phyloP scores from a whole-genome alignment of 139 green algal genomes.

The Chlamydomonas sphaeroides region DNA sequence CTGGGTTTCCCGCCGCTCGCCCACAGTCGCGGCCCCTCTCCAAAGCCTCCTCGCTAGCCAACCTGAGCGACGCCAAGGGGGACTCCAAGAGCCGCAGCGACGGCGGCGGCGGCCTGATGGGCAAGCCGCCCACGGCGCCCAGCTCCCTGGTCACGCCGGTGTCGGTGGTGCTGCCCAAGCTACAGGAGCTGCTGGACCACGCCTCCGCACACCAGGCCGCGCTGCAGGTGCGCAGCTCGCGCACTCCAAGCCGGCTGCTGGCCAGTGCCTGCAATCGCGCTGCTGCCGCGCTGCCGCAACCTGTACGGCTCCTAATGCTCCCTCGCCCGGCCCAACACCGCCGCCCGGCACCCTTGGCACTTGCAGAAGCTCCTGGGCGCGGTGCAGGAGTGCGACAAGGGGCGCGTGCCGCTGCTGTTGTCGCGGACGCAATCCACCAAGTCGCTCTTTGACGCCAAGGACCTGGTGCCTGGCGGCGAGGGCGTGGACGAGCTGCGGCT shows the following conservation, averaged over 20 bases:
- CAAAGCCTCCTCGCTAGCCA: slow-evolving; percentile 45
- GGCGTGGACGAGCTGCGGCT: slow-evolving; percentile 19
- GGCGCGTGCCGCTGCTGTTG: slow-evolving; percentile 59
- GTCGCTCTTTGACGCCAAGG: slow-evolving; percentile 9
- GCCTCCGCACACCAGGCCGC: slow-evolving; percentile 19
- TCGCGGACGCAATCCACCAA: slow-evolving; percentile 31
- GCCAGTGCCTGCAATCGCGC: too few species aligned
- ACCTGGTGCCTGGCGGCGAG: neutral
- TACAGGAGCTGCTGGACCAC: slow-evolving; percentile 78
- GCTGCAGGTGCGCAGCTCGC: slow-evolving; percentile 42
- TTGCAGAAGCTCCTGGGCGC: slow-evolving; percentile 49
- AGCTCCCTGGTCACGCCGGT: neutral
- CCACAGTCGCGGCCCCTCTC: slow-evolving; percentile 11
- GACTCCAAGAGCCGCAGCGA: slow-evolving; percentile 1
- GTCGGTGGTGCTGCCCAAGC: slow-evolving; percentile 55
- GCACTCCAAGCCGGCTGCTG: too few species aligned
- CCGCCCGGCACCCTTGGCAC: neutral
- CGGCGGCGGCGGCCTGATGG: slow-evolving; percentile 3
- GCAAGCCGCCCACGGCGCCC: slow-evolving; percentile 43
- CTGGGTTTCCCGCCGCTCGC: neutral
- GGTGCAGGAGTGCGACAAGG: slow-evolving; percentile 66
- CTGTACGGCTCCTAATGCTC: too few species aligned
- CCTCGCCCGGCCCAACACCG: too few species aligned
- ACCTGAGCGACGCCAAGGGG: slow-evolving; percentile 40
- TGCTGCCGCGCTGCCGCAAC: too few species aligned